Base-by-base conservation (phyloP, 495 filamentous ascomycete species). In the Bacidia rubella region DNA sequence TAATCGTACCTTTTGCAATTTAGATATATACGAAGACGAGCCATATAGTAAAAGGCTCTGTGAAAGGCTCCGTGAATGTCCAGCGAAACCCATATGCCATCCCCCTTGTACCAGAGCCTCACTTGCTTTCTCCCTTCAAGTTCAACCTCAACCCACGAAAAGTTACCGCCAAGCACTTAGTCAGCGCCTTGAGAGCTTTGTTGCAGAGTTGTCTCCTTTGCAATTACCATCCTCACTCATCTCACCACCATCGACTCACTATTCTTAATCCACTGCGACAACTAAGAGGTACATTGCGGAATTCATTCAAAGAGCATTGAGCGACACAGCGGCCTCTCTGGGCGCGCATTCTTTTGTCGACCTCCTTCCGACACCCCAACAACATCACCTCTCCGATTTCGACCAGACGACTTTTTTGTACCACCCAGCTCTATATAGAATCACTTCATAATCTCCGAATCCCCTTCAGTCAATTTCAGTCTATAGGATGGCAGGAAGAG, bases 401-500 rank as follows among this genome's bases (percentile, higher is more conserved):
- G 29, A 35, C 15, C 29, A 15, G 5, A 35, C 29, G 29, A 35
- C 29, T 15, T 15, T 35, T 5, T 15, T 7, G 7, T 5, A 35
- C 29, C 29, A 35, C 5, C 7, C 7, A 15, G 7, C 29, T 5
- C 29, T 5, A 5, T 35, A 7, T 15, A 35, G 29, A 7, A 5
- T 35, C 15, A 5, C 15, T 35, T 35, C 15, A 5, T 5, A 35
- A 15, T 35, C 29, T 35, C 29, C 29, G 29, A 35, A 5, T 35
- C 29, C 15, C 7, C 29, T 7, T n/a, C 5, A 15, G 7, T 2
- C 10, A 29, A 35, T 5, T 35, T 11, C 25, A 3, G 19, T n/a
- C 0, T 35, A 15, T 19, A 76, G 60, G 56, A 86, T 87, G 83
- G 74, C 83, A 68, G 78, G 79, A 63, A 75, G 77, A 62, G 81